phyloP scores from a whole-genome alignment of 2,329 filamentous ascomycete genomes.

The Sporothrix humicola region DNA sequence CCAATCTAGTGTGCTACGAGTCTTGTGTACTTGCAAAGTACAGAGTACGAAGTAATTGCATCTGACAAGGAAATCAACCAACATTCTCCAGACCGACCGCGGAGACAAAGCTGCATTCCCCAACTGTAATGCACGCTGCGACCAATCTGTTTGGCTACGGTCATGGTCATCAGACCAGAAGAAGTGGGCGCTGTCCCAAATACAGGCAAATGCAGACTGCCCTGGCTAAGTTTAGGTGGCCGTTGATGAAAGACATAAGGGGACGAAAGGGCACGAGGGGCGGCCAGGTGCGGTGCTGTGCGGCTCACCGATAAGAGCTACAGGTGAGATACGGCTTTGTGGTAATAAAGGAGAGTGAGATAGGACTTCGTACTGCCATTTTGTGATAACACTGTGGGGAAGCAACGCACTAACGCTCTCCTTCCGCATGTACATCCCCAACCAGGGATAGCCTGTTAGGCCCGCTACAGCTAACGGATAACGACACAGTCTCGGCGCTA shows the following conservation, averaged over 20 bases:
- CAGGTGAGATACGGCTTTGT: background rate
- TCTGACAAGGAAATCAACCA: background rate
- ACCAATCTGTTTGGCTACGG: background rate
- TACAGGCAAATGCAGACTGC: background rate
- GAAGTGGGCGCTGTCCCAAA: slow-evolving; percentile 17
- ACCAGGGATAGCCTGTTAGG: background rate
- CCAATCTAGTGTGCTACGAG: too few relatives aligned
- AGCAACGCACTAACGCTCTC: background rate
- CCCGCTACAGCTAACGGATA: too few relatives aligned
- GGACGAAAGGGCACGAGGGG: background rate
- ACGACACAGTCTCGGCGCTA: too few relatives aligned
- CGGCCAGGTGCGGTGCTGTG: slow-evolving; percentile 19
- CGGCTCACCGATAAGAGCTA: slow-evolving; percentile 27
- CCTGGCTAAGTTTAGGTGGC: background rate
- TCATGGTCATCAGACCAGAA: slow-evolving; percentile 26
- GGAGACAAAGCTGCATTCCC: background rate
- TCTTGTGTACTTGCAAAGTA: too few relatives aligned
- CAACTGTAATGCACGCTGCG: background rate
- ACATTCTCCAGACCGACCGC: background rate
- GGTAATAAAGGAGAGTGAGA: background rate
- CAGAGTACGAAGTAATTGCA: too few relatives aligned
- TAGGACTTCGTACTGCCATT: background rate
- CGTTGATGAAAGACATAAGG: background rate
- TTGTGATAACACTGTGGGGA: slow-evolving; percentile 9
- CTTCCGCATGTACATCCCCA: background rate